Conservation (phyloP, 164 flowering plant species). For the Liquidambar formosana region DNA sequence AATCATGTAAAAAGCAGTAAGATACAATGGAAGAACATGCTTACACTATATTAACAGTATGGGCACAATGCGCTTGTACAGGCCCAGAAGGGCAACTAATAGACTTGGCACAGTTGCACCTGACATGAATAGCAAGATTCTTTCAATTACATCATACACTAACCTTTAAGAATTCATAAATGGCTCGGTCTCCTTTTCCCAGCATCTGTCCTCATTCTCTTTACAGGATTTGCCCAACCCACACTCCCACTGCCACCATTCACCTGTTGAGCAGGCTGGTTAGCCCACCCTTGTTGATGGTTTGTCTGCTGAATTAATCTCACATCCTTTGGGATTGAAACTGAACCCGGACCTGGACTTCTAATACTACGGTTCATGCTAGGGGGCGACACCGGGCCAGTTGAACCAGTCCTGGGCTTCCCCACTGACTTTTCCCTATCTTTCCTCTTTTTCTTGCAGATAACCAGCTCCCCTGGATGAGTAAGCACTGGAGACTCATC, state of each 20-base stretch:
- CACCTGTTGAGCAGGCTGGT: constrained; percentile 47
- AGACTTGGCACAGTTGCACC: constrained; percentile 2
- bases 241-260: constrained; percentile 43
- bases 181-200: constrained; percentile 92
- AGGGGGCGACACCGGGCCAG: constrained; percentile 66
- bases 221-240: constrained; percentile 97
- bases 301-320: constrained; percentile 32
- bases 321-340: constrained; percentile 32
- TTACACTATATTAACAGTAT: constrained; percentile 23
- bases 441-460: constrained; percentile 95
- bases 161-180: constrained; percentile 38
- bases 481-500: constrained; percentile 59
- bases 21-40: constrained; percentile 10
- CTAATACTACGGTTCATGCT: constrained; percentile 39
- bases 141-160: constrained; percentile 28
- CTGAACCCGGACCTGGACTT: constrained; percentile 35
- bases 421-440: constrained; percentile 74
- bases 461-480: constrained; percentile 94
- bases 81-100: not conserved
- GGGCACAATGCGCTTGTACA: constrained; percentile 13
- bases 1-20: constrained; percentile 6
- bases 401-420: constrained; percentile 49
- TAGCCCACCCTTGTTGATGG: constrained; percentile 50
- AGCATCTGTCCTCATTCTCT: constrained; percentile 85
- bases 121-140: constrained; percentile 6